Evolutionary conservation across 1,284 basidiomycete genomes (phyloP), one percentile per base, ranked within the genome.

Genomic region (Vanrija sp.): DNA sequence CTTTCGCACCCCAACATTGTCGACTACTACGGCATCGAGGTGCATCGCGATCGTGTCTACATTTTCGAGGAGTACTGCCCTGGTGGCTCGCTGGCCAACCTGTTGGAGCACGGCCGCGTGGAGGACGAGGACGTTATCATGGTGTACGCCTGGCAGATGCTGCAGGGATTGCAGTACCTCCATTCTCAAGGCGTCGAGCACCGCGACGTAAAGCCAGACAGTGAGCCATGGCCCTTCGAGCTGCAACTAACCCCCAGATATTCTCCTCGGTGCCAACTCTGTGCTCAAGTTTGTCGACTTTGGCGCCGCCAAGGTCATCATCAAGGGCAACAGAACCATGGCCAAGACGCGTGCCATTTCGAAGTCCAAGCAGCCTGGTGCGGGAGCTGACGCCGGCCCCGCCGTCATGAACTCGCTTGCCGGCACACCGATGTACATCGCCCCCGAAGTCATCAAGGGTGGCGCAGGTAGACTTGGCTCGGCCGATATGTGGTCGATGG

Each of bases 401-500:
- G 77, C 71, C 3, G 77, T 75, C 22, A 89, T 88, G 74, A 89
- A 89, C 75, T 89, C 88, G 68, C 78, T 97, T 31, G 97, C 95
- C 2, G 96, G 96, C 14, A 99, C 96, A 18, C 96, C 96, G 0
- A 98, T 98, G 95, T 99, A 98, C 77, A 97, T 99, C 89, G 95
- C 92, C 10, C 96, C 96, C 1, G 96, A 99, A 72, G 87, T 98
- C 46, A 98, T 99, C 79, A 93, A 97, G 77, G 61, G 61, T 9
- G 92, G 87, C 65, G 55, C 65, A 0, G 84, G 86, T 16, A 82
- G 87, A 51, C 85, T 89, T 57, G 95, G 95, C n/a, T 93, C 96
- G 3, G 96, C 97, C 85, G 96, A 99, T 71, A 87, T 99, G 43
- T 99, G 96, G 96, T 71, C 72, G 22, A 77, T 98, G 54, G 96